phyloP scores from a whole-genome alignment of 352 stramenopile species.

The Phytophthora agathidicida region DNA sequence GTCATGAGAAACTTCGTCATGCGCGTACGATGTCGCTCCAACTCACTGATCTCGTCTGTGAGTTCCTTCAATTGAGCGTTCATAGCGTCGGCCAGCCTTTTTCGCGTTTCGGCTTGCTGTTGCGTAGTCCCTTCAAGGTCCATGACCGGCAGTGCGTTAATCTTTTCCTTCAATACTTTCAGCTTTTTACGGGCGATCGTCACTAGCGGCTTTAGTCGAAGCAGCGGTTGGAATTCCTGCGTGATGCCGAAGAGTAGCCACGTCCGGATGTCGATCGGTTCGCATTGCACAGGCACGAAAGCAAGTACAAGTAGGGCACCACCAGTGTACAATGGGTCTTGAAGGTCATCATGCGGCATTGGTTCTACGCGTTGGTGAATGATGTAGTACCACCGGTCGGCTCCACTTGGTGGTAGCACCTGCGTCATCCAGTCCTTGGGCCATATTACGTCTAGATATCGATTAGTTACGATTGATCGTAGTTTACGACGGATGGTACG shows the following conservation, averaged over 20 bases:
- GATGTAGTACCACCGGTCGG: constrained; percentile 77
- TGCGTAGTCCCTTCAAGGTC: constrained; percentile 46
- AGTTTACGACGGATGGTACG: background rate
- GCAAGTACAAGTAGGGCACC: constrained; percentile 57
- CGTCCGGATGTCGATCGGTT: constrained; percentile 50
- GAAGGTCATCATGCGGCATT: constrained; percentile 59
- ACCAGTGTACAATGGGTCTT: constrained; percentile 63
- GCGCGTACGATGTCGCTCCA: constrained; percentile 39
- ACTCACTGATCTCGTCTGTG: constrained; percentile 42
- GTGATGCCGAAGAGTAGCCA: constrained; percentile 71
- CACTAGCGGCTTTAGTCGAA: constrained; percentile 41
- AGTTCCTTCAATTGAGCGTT: constrained; percentile 41
- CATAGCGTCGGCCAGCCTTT: constrained; percentile 58
- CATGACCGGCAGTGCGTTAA: constrained; percentile 51
- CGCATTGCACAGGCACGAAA: constrained; percentile 58
- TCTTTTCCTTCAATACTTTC: constrained; percentile 57
- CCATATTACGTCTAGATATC: constrained; percentile 63
- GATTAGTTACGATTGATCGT: background rate
- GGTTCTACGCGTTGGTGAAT: constrained; percentile 71
- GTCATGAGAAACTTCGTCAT: constrained; percentile 62
- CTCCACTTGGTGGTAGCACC: constrained; percentile 50
- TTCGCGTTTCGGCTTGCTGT: constrained; percentile 61
- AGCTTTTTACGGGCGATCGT: constrained; percentile 45
- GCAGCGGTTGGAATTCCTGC: constrained; percentile 63
- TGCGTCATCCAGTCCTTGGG: constrained; percentile 74